These are phyloP conservation scores for Phytophthora litchii DNA, from an alignment of 352 stramenopile genomes.

Conservation along the genomic window DNA sequence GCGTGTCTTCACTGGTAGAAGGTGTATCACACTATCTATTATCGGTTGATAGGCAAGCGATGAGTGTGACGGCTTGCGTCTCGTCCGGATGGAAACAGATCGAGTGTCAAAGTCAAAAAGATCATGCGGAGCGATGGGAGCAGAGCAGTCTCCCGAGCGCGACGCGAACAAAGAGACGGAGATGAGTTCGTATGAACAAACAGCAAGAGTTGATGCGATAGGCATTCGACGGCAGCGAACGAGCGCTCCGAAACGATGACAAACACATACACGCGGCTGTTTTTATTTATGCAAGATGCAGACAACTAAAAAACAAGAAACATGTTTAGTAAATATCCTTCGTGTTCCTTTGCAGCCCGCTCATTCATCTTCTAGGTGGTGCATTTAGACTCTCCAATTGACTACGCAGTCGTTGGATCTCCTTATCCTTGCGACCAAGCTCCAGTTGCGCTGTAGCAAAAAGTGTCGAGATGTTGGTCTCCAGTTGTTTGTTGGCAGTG, in stretches of 20 bases:
- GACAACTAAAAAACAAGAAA: slow-evolving; percentile 37
- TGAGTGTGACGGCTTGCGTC: slow-evolving; percentile 22
- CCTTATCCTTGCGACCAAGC: slow-evolving; percentile 77
- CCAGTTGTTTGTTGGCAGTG: slow-evolving; percentile 60
- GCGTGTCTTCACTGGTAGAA: slow-evolving; percentile 17
- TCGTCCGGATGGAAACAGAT: slow-evolving; percentile 38
- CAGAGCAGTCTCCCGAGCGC: slow-evolving; percentile 11
- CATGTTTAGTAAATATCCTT: slow-evolving; percentile 29
- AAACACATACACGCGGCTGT: slow-evolving; percentile 39
- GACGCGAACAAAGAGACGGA: slow-evolving; percentile 29
- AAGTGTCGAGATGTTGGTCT: slow-evolving; percentile 77
- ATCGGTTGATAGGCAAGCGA: slow-evolving; percentile 19
- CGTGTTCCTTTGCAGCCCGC: background rate
- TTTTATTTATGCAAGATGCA: slow-evolving; percentile 50
- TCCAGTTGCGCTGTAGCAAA: slow-evolving; percentile 80
- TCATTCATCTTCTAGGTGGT: slow-evolving; percentile 8
- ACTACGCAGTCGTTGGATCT: slow-evolving; percentile 72
- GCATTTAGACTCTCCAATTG: slow-evolving; percentile 34
- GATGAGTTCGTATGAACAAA: slow-evolving; percentile 44
- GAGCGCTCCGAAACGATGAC: slow-evolving; percentile 41
- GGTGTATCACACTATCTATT: slow-evolving; percentile 8
- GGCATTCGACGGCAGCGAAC: slow-evolving; percentile 47
- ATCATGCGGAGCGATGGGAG: slow-evolving; percentile 21
- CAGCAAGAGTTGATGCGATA: slow-evolving; percentile 47
- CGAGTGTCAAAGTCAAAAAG: slow-evolving; percentile 34